These are phyloP conservation scores for Vigna unguiculata DNA, from an alignment of 306 rosid species.

Conservation along the genomic window DNA sequence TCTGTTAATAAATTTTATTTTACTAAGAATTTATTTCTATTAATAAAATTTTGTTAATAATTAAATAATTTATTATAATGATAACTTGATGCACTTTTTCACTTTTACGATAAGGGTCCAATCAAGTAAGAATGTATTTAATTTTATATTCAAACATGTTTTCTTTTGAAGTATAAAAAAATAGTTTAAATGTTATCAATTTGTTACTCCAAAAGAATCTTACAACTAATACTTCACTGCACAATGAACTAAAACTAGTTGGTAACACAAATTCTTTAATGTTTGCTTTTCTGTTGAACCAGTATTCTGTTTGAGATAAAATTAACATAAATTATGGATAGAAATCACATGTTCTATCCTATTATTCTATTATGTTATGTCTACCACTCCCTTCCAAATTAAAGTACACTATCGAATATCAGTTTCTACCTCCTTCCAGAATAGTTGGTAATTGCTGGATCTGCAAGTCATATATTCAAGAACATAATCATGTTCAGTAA, in stretches of 20 bases:
- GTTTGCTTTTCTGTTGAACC: neutral
- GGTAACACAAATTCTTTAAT: neutral
- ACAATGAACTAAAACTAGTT: neutral
- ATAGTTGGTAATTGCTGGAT: conserved; percentile 15
- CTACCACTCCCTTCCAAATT: neutral
- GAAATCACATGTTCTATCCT: neutral
- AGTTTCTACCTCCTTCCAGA: neutral
- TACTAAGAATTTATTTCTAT: too few species aligned
- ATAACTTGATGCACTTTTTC: neutral
- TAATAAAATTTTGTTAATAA: too few species aligned
- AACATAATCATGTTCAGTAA: neutral
- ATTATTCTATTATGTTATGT: neutral
- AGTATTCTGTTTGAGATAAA: neutral
- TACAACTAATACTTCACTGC: neutral
- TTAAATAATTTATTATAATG: too few species aligned
- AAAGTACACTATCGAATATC: neutral
- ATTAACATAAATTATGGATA: neutral
- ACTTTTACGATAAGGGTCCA: neutral
- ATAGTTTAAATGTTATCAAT: neutral
- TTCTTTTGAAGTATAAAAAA: neutral
- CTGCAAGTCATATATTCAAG: neutral
- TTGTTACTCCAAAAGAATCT: neutral
- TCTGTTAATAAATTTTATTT: too few species aligned
- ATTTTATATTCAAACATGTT: neutral
- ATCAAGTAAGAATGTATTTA: neutral